Evolutionary conservation across 1,284 basidiomycete genomes (phyloP).

Genomic region (Stygiomarasmius scandens): DNA sequence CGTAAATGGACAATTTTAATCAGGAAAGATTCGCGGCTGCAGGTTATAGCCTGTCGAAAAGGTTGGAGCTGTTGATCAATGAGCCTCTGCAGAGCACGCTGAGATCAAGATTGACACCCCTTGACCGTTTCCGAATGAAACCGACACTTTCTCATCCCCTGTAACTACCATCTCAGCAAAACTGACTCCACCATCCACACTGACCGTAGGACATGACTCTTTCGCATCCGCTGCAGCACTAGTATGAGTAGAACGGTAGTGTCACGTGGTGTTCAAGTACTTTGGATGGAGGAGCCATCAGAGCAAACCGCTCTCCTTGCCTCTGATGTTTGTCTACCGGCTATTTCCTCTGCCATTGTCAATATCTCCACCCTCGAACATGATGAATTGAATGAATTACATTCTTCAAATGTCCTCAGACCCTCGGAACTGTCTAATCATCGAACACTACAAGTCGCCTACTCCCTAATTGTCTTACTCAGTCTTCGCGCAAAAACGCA

Average conservation of each 20-base stretch:
- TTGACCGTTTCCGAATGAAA: neutral
- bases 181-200: neutral
- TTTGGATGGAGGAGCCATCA: slow-evolving; percentile 5
- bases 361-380: slow-evolving; percentile 11
- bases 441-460: slow-evolving; percentile 27
- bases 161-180: neutral
- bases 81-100: no score
- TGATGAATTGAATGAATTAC: neutral
- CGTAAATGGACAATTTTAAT: no score
- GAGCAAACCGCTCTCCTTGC: slow-evolving; percentile 18
- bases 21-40: no score
- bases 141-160: neutral
- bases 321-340: slow-evolving; percentile 9
- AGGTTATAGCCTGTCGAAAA: no score
- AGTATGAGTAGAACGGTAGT: slow-evolving; percentile 9
- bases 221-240: no score
- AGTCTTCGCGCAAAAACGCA: slow-evolving; percentile 24
- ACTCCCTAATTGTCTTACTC: slow-evolving; percentile 36
- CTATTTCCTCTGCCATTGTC: slow-evolving; percentile 12
- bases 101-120: neutral
- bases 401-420: slow-evolving; percentile 3
- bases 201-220: no score
- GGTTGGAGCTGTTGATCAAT: no score
- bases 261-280: neutral
- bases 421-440: slow-evolving; percentile 4